phyloP scores from a whole-genome alignment of 441 rosid genomes.

The Erysimum cheiri region DNA sequence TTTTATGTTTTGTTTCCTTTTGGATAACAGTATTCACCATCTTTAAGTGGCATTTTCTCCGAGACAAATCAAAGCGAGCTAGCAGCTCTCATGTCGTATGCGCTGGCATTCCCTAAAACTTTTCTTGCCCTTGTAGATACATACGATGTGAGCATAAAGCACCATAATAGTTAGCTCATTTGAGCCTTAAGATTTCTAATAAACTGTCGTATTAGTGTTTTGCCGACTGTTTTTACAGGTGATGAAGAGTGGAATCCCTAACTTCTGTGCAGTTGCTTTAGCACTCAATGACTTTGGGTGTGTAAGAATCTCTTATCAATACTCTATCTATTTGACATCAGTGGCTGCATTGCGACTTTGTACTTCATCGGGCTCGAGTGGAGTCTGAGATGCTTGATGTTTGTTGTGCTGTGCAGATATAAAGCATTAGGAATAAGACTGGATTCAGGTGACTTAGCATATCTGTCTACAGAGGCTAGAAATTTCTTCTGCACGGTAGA shows the following conservation, averaged over 20 bases:
- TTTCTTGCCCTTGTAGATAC: conserved; percentile 97
- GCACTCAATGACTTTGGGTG: conserved; percentile 86
- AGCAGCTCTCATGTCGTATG: conserved; percentile 87
- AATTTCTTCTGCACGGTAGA: conserved; percentile 75
- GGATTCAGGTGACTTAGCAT: conserved; percentile 97
- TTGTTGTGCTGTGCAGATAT: conserved; percentile 58
- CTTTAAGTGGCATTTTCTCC: conserved; percentile 64
- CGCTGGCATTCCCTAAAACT: conserved; percentile 83
- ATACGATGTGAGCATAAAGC: conserved; percentile 72
- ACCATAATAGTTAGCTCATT: conserved; percentile 9
- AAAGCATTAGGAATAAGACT: conserved; percentile 86
- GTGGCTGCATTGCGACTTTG: background rate
- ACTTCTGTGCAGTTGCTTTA: conserved; percentile 90
- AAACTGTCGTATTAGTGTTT: conserved; percentile 20
- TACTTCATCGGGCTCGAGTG: background rate
- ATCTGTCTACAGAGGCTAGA: conserved; percentile 78
- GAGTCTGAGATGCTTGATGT: conserved; percentile 20
- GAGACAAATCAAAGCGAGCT: conserved; percentile 98
- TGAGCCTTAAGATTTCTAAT: conserved; percentile 9
- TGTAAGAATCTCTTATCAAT: conserved; percentile 42
- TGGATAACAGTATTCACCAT: conserved; percentile 62
- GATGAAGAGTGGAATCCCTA: conserved; percentile 88
- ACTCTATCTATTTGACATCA: background rate
- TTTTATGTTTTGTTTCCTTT: conserved; percentile 18
- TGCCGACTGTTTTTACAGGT: conserved; percentile 55